Percentiles rank a stretch among this genome's conserved stretches.
Evolutionary conservation across 2,329 filamentous ascomycete genomes (phyloP).

Genomic region (Microascus cirrosus): DNA sequence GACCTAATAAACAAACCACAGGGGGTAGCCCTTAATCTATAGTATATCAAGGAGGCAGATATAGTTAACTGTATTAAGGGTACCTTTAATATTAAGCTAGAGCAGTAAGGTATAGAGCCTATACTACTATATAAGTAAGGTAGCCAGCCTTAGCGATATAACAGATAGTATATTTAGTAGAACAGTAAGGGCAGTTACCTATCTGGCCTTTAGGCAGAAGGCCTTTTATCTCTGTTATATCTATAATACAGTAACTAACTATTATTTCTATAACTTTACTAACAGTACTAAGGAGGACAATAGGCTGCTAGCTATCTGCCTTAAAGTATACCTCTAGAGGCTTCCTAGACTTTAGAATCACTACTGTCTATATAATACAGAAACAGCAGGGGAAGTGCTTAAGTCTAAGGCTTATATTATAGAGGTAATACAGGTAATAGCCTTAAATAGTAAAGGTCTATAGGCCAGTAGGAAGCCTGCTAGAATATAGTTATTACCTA

Average conservation of each 20-base stretch:
- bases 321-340: background rate
- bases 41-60: background rate
- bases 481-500: no score
- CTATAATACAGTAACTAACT: background rate
- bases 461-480: no score
- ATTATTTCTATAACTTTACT: background rate
- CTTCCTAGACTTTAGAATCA: background rate
- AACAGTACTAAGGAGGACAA: no score
- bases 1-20: background rate
- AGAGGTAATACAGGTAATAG: background rate
- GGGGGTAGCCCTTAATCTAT: background rate
- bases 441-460: background rate
- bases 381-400: background rate
- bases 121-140: background rate
- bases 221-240: background rate
- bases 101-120: background rate
- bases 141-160: background rate
- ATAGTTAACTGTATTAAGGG: no score
- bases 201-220: background rate
- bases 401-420: background rate
- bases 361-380: background rate
- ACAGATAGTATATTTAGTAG: background rate
- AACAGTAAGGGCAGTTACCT: background rate
- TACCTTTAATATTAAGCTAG: background rate
- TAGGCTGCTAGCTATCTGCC: background rate